Conservation (phyloP, 352 stramenopile species). For the Blastocystis sp. region DNA sequence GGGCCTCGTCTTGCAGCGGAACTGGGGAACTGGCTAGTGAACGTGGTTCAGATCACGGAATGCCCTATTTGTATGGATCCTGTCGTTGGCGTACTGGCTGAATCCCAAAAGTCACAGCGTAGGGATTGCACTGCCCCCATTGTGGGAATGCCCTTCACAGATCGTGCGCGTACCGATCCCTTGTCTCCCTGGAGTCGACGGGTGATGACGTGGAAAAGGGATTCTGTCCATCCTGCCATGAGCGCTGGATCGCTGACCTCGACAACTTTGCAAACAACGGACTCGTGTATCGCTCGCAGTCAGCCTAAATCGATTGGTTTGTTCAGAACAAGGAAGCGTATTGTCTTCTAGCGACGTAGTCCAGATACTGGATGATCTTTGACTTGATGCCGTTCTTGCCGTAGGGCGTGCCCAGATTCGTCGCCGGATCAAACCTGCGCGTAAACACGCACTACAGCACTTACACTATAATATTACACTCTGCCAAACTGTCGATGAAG, state of each 20-base stretch:
- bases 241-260: conserved; percentile 4
- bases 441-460: not conserved
- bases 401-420: not conserved
- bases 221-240: conserved; percentile 2
- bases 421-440: not conserved
- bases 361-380: conserved; percentile 28
- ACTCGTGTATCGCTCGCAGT: conserved; percentile 15
- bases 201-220: conserved; percentile 22
- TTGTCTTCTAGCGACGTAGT: not conserved
- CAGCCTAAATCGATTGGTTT: not conserved
- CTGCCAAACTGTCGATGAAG: not conserved
- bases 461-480: conserved; percentile 40
- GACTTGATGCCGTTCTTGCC: conserved; percentile 15
- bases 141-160: conserved; percentile 10
- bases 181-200: not conserved
- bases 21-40: conserved; percentile 49
- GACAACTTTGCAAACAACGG: conserved; percentile 4
- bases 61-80: conserved; percentile 60
- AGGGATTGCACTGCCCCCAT: conserved; percentile 36
- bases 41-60: not conserved
- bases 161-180: conserved; percentile 1
- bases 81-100: not conserved
- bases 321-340: not conserved
- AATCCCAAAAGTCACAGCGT: not conserved
- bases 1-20: conserved; percentile 9